A percentile compares a stretch with the other conserved stretches of the same genome.
phyloP scores from a whole-genome alignment of 345 rosid genomes.

The Acer saccharum region DNA sequence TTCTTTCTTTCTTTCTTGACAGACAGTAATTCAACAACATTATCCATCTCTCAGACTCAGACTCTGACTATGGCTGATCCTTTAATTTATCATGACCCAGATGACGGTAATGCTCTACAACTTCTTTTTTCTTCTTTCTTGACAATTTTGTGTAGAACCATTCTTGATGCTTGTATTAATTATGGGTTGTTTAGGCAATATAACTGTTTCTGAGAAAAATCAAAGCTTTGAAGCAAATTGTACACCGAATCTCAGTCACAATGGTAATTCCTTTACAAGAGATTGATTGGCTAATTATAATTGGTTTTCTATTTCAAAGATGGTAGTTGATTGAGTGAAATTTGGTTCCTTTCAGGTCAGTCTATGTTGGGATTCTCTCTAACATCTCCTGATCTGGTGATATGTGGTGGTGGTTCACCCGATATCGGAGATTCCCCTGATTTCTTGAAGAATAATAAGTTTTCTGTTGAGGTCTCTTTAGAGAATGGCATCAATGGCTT shows the following conservation, averaged over 20 bases:
- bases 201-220: conserved; percentile 19
- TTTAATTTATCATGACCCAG: conserved; percentile 26
- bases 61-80: conserved; percentile 41
- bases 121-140: background rate
- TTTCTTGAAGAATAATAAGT: conserved; percentile 26
- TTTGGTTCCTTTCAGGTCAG: conserved; percentile 42
- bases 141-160: background rate
- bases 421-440: conserved; percentile 65
- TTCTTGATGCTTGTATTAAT: background rate
- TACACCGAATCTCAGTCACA: no score
- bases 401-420: conserved; percentile 70
- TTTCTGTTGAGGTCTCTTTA: conserved; percentile 70
- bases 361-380: conserved; percentile 63
- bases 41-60: conserved; percentile 6
- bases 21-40: conserved; percentile 27
- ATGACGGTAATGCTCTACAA: conserved; percentile 32
- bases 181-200: background rate
- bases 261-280: conserved; percentile 5
- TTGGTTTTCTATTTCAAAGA: background rate
- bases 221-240: conserved; percentile 11
- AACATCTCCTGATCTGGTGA: conserved; percentile 75
- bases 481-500: conserved; percentile 68
- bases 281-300: background rate
- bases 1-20: conserved; percentile 11
- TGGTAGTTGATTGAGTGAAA: background rate